Conservation (phyloP, 2,329 filamentous ascomycete species). For the Keithomyces neogunnii region DNA sequence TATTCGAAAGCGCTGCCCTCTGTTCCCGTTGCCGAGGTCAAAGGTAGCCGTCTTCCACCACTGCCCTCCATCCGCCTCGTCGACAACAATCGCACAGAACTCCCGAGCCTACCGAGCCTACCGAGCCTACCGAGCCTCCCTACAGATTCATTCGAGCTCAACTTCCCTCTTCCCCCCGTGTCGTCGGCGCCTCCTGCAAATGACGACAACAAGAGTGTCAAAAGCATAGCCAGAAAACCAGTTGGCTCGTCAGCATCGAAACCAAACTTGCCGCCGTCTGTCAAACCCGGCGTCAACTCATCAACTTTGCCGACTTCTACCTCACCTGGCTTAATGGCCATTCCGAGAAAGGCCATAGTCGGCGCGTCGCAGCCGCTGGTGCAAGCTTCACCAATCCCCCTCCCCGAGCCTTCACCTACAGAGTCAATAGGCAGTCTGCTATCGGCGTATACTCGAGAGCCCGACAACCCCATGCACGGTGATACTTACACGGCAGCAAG, state of each 20-base stretch:
- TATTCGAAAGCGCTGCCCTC: conserved; percentile 51
- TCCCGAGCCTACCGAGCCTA: conserved; percentile 10
- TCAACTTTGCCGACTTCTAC: conserved; percentile 11
- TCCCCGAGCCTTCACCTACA: conserved; percentile 29
- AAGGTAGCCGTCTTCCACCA: too few relatives aligned
- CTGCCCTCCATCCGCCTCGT: conserved; percentile 26
- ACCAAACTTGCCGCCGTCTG: not conserved
- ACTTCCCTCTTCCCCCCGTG: conserved; percentile 14
- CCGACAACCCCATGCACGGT: conserved; percentile 24
- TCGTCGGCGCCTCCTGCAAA: conserved; percentile 14
- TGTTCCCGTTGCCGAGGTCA: not conserved
- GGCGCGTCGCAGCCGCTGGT: conserved; percentile 2
- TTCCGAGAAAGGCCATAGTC: conserved; percentile 27
- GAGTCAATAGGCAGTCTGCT: conserved; percentile 46
- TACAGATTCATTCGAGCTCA: conserved; percentile 15
- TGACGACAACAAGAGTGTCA: conserved; percentile 9
- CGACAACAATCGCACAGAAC: conserved; percentile 4
- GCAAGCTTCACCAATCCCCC: conserved; percentile 8
- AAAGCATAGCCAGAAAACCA: conserved; percentile 13
- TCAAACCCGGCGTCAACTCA: conserved; percentile 1
- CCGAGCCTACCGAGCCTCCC: conserved; percentile 11
- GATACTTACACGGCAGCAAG: conserved; percentile 6
- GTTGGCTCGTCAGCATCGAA: conserved; percentile 8
- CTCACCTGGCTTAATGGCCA: conserved; percentile 18
- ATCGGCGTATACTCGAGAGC: conserved; percentile 44